These are phyloP conservation scores for Bremia lactucae DNA, from an alignment of 352 stramenopile genomes.

Conservation along the genomic window DNA sequence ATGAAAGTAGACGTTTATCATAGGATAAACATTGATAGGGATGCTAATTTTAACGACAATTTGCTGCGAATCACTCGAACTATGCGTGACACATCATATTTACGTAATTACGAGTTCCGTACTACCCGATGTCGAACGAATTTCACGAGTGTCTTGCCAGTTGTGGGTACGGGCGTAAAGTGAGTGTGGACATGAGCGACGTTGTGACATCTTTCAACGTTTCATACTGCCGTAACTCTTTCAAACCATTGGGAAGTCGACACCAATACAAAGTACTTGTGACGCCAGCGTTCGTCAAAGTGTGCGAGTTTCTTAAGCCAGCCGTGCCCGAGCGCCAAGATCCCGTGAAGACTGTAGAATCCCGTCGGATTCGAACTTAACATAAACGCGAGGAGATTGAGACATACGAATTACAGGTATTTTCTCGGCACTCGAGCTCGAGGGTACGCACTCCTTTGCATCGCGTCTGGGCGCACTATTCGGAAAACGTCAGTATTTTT, in stretches of 20 bases:
- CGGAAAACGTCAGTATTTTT: too few relatives aligned
- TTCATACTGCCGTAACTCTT: slow-evolving; percentile 73
- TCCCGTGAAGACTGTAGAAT: slow-evolving; percentile 36
- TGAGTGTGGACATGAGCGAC: slow-evolving; percentile 53
- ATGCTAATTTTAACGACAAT: slow-evolving; percentile 52
- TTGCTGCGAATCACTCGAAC: slow-evolving; percentile 58
- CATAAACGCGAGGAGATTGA: neutral
- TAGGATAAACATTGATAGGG: slow-evolving; percentile 68
- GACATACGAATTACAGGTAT: too few relatives aligned
- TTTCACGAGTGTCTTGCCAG: slow-evolving; percentile 34
- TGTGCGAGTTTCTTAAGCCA: slow-evolving; percentile 78
- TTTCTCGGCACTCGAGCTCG: neutral
- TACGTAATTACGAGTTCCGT: neutral
- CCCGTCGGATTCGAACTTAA: slow-evolving; percentile 36
- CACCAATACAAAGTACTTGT: slow-evolving; percentile 70
- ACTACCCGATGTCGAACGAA: slow-evolving; percentile 31
- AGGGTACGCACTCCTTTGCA: slow-evolving; percentile 41
- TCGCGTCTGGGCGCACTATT: slow-evolving; percentile 7
- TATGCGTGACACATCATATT: slow-evolving; percentile 7
- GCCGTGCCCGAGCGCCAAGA: slow-evolving; percentile 71
- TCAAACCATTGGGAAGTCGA: slow-evolving; percentile 50
- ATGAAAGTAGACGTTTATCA: slow-evolving; percentile 52
- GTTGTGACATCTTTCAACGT: slow-evolving; percentile 42
- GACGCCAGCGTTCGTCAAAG: slow-evolving; percentile 73
- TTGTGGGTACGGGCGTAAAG: slow-evolving; percentile 37